A percentile compares a stretch with the other conserved stretches of the same genome.
These are phyloP conservation scores for Populus pruinosa DNA, from an alignment of 345 rosid species.

Conservation along the genomic window DNA sequence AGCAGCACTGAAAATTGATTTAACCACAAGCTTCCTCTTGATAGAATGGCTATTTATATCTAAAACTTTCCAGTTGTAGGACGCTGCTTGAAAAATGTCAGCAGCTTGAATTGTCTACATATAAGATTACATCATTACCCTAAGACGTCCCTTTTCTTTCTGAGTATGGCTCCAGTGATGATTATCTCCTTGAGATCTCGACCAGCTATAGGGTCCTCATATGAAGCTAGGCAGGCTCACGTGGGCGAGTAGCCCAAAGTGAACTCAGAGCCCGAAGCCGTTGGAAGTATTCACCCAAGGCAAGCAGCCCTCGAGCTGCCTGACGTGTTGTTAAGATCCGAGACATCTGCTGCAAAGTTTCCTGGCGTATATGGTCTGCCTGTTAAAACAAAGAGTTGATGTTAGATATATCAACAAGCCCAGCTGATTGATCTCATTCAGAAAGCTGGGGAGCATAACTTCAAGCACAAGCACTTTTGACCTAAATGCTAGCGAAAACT, in stretches of 20 bases:
- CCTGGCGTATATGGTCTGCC: constrained; percentile 93
- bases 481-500: background rate
- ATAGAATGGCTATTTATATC: constrained; percentile 23
- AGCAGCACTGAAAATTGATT: constrained; percentile 12
- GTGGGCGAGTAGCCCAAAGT: constrained; percentile 56
- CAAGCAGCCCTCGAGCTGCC: constrained; percentile 77
- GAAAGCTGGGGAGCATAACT: background rate
- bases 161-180: constrained; percentile 2
- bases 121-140: constrained; percentile 17
- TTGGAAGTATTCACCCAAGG: constrained; percentile 79
- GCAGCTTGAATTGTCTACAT: constrained; percentile 30
- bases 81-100: constrained; percentile 42
- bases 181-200: background rate
- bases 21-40: constrained; percentile 11
- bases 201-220: background rate
- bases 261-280: constrained; percentile 68
- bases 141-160: constrained; percentile 1
- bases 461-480: background rate
- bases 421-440: background rate
- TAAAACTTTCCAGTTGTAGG: constrained; percentile 25
- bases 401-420: background rate
- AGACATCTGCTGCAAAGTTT: constrained; percentile 77
- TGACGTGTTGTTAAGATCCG: constrained; percentile 67
- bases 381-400: constrained; percentile 14
- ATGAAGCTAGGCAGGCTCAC: constrained; percentile 44